Evolutionary conservation across 495 filamentous ascomycete species (phyloP), one percentile per base, ranked within the genome.

Genomic region (Pyrenopolyporus hunteri): DNA sequence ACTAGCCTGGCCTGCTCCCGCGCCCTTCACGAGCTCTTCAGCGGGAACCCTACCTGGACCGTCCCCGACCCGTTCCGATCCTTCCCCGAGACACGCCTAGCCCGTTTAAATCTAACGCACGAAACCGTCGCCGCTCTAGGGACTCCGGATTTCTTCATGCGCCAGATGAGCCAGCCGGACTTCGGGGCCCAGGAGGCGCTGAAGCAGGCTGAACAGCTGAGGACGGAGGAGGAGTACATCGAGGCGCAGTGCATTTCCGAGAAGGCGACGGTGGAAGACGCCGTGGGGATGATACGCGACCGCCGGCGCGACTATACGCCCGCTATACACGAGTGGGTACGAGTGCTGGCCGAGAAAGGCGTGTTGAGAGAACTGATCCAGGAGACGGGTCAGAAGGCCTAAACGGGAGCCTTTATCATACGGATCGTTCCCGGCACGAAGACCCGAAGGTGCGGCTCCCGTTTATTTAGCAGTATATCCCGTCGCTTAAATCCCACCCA

Each of bases 301-400:
- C 67, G 77, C 2, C 74, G 68, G 49, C 69, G 70, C 32, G 76
- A 80, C 43, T 73, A 75, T 49, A 76, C 73, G 3, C 73, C 69
- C 0, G 74, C 74, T 1, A 61, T 81, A 2, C 78, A 81, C 36
- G 65, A 70, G 22, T 81, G 78, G 78, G 73, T 79, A 14, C 64
- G 59, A 17, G 72, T 59, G 49, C 66, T 81, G 8, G 76, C 75
- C 1, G 70, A 75, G 31, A 75, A 74, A 36, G 76, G 76, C 0
- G 63, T 73, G 10, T 54, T 81, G 23, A 39, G 52, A 48, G 52
- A 69, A 46, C 25, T 79, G 17, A 64, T 70, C 5, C 66, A 64
- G 26, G 63, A 76, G 42, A 49, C 49, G 35, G 59, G 49, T 4
- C 16, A 4, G 3, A 19, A 42, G 11, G n/a, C 0, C 9, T 44